Evolutionary conservation across 106 monocot species (phyloP).

Genomic region (Acanthochlamys bracteata): DNA sequence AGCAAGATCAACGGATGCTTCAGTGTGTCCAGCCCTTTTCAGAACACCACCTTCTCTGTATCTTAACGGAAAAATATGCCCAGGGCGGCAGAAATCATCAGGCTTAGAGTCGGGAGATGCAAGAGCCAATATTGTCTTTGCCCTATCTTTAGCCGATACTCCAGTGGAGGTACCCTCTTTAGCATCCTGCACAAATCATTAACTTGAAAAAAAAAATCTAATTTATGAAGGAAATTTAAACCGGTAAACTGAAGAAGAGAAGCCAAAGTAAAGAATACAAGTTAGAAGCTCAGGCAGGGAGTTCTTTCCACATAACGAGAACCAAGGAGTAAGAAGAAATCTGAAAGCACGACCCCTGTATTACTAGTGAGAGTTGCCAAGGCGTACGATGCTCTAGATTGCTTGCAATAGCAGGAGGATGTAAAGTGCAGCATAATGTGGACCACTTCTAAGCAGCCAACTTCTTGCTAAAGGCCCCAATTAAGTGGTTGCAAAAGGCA

Average conservation of each 20-base stretch:
- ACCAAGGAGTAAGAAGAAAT: too few species aligned
- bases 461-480: too few species aligned
- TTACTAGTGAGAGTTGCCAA: too few species aligned
- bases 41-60: constrained; percentile 95
- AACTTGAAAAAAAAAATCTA: neutral
- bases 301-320: too few species aligned
- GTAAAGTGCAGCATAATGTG: too few species aligned
- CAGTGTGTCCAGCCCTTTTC: constrained; percentile 94
- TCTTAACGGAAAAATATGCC: constrained; percentile 90
- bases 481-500: too few species aligned
- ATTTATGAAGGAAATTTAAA: neutral
- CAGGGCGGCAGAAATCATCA: constrained; percentile 81
- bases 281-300: too few species aligned
- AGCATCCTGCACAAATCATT: constrained; percentile 32
- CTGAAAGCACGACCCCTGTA: too few species aligned
- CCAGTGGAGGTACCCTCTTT: constrained; percentile 90
- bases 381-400: too few species aligned
- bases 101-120: constrained; percentile 68
- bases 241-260: neutral
- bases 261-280: too few species aligned
- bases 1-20: constrained; percentile 87
- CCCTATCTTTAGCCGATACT: constrained; percentile 90
- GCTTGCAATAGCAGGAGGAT: too few species aligned
- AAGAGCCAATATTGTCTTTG: constrained; percentile 67
- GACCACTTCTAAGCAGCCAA: too few species aligned